phyloP scores from a whole-genome alignment of 2,329 filamentous ascomycete species.

The Aspergillus pseudoterreus region DNA sequence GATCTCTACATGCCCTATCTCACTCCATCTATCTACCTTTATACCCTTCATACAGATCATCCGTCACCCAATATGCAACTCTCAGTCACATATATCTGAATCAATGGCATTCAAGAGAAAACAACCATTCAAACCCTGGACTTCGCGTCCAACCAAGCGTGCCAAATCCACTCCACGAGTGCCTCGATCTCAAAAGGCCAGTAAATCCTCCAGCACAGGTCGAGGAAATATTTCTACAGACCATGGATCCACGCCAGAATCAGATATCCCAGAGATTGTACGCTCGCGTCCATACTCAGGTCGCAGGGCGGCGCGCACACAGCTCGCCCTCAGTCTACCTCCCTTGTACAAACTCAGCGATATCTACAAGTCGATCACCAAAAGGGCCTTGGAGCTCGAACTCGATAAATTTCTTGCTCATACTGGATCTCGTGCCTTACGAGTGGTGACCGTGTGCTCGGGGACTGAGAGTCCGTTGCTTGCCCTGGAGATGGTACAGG shows the following conservation, averaged over 20 bases:
- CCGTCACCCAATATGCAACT: neutral
- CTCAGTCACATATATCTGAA: neutral
- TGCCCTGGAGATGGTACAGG: conserved; percentile 56
- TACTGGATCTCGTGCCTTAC: conserved; percentile 40
- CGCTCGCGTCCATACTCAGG: conserved; percentile 13
- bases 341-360: conserved; percentile 25
- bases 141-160: neutral
- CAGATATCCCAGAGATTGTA: conserved; percentile 21
- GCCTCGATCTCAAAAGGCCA: neutral
- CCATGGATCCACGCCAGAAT: neutral
- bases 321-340: conserved; percentile 20
- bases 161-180: neutral
- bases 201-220: too few relatives aligned
- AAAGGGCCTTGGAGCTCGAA: conserved; percentile 18
- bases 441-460: conserved; percentile 71
- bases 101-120: neutral
- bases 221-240: neutral
- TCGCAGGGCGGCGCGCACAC: conserved; percentile 3
- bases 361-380: conserved; percentile 26
- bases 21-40: neutral
- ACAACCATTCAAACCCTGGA: neutral
- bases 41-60: neutral
- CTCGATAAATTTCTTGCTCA: conserved; percentile 45
- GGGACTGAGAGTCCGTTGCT: conserved; percentile 73
- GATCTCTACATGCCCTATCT: conserved; percentile 7